These are phyloP conservation scores for Massariosphaeria phaeospora DNA, from an alignment of 495 filamentous ascomycete species.

Conservation along the genomic window DNA sequence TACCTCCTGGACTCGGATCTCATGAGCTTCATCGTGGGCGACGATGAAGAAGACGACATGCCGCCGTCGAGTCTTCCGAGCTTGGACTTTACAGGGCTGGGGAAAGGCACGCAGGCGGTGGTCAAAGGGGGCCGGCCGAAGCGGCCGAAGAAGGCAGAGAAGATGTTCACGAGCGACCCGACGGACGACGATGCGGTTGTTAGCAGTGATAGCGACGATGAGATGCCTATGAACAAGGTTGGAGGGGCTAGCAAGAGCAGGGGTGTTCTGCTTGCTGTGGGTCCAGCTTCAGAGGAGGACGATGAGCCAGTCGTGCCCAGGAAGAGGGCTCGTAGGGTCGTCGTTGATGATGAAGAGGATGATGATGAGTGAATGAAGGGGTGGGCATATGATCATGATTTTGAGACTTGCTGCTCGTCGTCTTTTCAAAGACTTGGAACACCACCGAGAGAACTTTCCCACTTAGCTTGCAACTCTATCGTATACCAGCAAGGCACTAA, in stretches of 20 bases:
- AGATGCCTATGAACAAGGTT: background rate
- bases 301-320: background rate
- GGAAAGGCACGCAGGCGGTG: slow-evolving; percentile 24
- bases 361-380: background rate
- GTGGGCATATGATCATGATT: background rate
- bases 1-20: slow-evolving; percentile 26
- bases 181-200: slow-evolving; percentile 24
- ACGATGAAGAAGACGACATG: slow-evolving; percentile 18
- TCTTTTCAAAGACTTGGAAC: no score
- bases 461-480: no score
- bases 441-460: no score
- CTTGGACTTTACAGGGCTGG: slow-evolving; percentile 5
- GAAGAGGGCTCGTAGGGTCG: slow-evolving; percentile 16
- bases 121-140: slow-evolving; percentile 2
- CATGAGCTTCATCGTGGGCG: slow-evolving; percentile 16
- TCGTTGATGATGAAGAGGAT: slow-evolving; percentile 18
- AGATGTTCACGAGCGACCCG: slow-evolving; percentile 27
- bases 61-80: slow-evolving; percentile 23
- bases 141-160: slow-evolving; percentile 7
- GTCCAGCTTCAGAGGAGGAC: slow-evolving; percentile 11
- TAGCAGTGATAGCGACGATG: slow-evolving; percentile 25
- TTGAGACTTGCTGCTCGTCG: background rate
- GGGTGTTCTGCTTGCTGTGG: background rate
- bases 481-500: no score
- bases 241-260: background rate